Evolutionary conservation across 2,329 filamentous ascomycete species (phyloP).

Genomic region (Aspergillus carbonarius): DNA sequence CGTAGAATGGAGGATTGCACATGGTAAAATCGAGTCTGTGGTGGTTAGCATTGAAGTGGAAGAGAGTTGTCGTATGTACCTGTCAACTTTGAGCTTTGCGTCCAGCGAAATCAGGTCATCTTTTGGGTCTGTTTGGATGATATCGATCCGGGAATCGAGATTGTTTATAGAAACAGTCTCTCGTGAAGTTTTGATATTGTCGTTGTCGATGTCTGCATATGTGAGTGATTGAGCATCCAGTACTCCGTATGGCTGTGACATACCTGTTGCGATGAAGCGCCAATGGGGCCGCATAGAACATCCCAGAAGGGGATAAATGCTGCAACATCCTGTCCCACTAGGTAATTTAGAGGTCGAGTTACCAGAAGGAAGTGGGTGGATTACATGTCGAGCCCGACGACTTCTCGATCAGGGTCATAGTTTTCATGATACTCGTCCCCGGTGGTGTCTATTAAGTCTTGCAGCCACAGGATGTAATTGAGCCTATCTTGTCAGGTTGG

Average conservation of each 20-base stretch:
- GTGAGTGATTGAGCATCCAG: not conserved
- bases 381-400: constrained; percentile 74
- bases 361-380: not conserved
- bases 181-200: constrained; percentile 65
- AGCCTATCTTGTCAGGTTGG: constrained; percentile 54
- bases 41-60: constrained; percentile 4
- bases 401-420: constrained; percentile 55
- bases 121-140: constrained; percentile 56
- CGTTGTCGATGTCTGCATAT: constrained; percentile 68
- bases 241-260: constrained; percentile 10
- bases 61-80: constrained; percentile 9
- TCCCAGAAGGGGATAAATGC: constrained; percentile 85
- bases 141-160: constrained; percentile 62
- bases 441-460: constrained; percentile 73
- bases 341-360: constrained; percentile 14
- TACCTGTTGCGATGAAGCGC: constrained; percentile 68
- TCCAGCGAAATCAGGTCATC: constrained; percentile 65
- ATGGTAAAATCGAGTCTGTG: constrained; percentile 74
- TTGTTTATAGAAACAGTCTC: constrained; percentile 67
- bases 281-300: constrained; percentile 67
- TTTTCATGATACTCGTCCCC: constrained; percentile 47
- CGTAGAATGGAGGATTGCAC: constrained; percentile 94
- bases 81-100: constrained; percentile 34
- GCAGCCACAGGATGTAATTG: constrained; percentile 89
- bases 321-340: constrained; percentile 81